Evolutionary conservation across 2,329 filamentous ascomycete genomes (phyloP).

Genomic region (Trichoderma gracile): DNA sequence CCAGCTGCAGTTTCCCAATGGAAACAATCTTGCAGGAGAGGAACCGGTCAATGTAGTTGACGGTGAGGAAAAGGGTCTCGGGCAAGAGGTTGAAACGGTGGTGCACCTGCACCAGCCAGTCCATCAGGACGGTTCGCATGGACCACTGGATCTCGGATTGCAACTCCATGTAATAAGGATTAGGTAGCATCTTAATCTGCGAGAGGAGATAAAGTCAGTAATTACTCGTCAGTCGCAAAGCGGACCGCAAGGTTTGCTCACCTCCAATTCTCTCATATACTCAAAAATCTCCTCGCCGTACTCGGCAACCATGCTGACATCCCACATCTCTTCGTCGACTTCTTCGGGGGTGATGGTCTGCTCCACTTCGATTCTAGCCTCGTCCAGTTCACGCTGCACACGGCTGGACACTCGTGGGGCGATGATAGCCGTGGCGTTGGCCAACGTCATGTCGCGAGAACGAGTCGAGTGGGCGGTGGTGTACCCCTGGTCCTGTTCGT

Average conservation of each 20-base stretch:
- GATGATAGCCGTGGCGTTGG: conserved; percentile 59
- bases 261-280: conserved; percentile 89
- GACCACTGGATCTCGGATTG: conserved; percentile 99
- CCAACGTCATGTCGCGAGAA: conserved; percentile 63
- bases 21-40: conserved; percentile 93
- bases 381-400: conserved; percentile 70
- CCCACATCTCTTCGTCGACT: conserved; percentile 84
- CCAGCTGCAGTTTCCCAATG: conserved; percentile 89
- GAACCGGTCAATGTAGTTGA: conserved; percentile 98
- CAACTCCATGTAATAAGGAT: conserved; percentile 92
- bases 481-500: conserved; percentile 65
- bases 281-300: conserved; percentile 94
- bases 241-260: conserved; percentile 42
- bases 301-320: conserved; percentile 96
- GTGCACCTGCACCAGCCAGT: conserved; percentile 97
- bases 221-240: not conserved
- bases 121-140: conserved; percentile 95
- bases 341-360: conserved; percentile 70
- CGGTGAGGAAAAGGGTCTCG: conserved; percentile 90
- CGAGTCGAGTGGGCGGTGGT: conserved; percentile 74
- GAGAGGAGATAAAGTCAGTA: not conserved
- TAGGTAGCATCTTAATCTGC: conserved; percentile 77
- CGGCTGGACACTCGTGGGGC: conserved; percentile 71
- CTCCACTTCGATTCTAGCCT: conserved; percentile 65
- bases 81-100: conserved; percentile 86